Percentiles rank a stretch among this genome's conserved stretches.
phyloP scores from a whole-genome alignment of 306 rosid species.

The Dalbergia cochinchinensis region DNA sequence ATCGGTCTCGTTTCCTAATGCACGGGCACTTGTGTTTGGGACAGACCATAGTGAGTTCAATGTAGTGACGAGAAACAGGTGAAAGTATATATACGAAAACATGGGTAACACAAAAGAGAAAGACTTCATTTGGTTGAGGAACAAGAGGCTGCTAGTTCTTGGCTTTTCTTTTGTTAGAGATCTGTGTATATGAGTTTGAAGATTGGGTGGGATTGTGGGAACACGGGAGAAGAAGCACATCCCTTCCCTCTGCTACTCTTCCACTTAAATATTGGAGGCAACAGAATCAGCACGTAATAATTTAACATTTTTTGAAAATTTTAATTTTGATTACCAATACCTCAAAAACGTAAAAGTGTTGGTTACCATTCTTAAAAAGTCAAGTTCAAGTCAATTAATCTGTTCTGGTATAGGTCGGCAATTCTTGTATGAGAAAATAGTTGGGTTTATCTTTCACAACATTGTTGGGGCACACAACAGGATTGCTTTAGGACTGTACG shows the following conservation, averaged over 20 bases:
- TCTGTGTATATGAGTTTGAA: not conserved
- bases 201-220: not conserved
- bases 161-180: not conserved
- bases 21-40: not conserved
- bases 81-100: not conserved
- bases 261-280: not conserved
- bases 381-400: no score
- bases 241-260: not conserved
- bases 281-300: no score
- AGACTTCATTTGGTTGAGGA: slow-evolving; percentile 35
- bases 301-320: no score
- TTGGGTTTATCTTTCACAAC: no score
- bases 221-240: not conserved
- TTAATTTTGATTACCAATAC: no score
- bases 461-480: no score
- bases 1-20: slow-evolving; percentile 36
- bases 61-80: not conserved
- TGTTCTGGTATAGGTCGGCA: no score
- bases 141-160: not conserved
- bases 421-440: no score
- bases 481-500: no score
- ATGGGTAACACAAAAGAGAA: not conserved
- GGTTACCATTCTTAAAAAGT: no score
- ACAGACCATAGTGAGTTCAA: not conserved
- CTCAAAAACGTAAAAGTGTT: no score